These are phyloP conservation scores for Ceratocystis cubensis DNA, from an alignment of 2,329 filamentous ascomycete genomes.

Conservation along the genomic window DNA sequence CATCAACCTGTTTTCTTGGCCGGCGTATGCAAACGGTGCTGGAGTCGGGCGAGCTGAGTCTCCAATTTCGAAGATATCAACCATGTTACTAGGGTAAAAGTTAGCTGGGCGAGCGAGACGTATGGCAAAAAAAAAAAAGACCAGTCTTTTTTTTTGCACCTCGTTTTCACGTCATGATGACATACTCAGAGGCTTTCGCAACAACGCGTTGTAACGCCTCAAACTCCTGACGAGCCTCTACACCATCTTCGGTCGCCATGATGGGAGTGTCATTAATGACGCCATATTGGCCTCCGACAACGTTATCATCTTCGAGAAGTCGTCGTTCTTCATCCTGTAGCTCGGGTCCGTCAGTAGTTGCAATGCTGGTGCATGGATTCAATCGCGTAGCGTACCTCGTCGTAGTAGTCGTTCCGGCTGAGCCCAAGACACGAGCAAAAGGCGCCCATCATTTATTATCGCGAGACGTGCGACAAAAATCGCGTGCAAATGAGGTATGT, in stretches of 20 bases:
- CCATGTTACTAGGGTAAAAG: conserved; percentile 42
- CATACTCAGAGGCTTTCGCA: conserved; percentile 51
- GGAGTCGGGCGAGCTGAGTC: conserved; percentile 31
- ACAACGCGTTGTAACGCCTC: conserved; percentile 53
- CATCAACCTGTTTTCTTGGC: conserved; percentile 43
- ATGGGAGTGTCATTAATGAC: conserved; percentile 47
- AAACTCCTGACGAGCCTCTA: conserved; percentile 50
- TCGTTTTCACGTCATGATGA: conserved; percentile 2
- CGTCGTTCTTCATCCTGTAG: conserved; percentile 45
- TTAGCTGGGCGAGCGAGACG: conserved; percentile 16
- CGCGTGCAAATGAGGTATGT: not conserved
- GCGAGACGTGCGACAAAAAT: not conserved
- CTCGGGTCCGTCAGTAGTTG: not conserved
- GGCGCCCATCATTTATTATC: conserved; percentile 13
- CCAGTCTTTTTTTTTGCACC: conserved; percentile 11
- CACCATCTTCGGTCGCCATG: conserved; percentile 44
- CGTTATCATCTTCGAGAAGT: conserved; percentile 48
- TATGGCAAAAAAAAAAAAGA: not conserved
- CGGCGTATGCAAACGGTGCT: conserved; percentile 37
- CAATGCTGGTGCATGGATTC: not conserved
- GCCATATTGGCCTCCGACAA: conserved; percentile 46
- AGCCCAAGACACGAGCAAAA: conserved; percentile 20
- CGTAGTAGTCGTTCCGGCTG: conserved; percentile 11
- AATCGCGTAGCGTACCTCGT: conserved; percentile 11
- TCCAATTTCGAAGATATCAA: conserved; percentile 53